These are phyloP conservation scores for Colletotrichum euphorbiae DNA, from an alignment of 2,329 filamentous ascomycete species.

Conservation along the genomic window DNA sequence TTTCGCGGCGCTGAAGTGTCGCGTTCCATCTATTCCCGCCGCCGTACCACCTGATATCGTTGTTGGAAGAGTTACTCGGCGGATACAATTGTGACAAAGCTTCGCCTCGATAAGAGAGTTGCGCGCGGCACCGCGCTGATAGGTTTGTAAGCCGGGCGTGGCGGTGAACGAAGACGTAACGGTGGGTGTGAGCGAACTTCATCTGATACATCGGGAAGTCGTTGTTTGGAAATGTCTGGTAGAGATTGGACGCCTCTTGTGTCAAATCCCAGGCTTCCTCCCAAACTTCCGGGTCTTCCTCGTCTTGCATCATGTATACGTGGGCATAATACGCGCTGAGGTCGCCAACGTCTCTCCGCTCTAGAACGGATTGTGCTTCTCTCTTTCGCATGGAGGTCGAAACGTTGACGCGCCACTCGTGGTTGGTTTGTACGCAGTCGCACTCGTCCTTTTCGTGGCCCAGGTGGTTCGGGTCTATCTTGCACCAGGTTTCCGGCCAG, in stretches of 20 bases:
- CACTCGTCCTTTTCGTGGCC: neutral
- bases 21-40: slow-evolving; percentile 1
- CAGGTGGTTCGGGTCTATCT: neutral
- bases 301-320: neutral
- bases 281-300: neutral
- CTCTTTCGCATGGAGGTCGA: slow-evolving; percentile 27
- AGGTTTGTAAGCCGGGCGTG: neutral
- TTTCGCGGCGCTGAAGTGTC: slow-evolving; percentile 1
- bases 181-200: slow-evolving; percentile 8
- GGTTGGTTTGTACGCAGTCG: slow-evolving; percentile 10
- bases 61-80: neutral
- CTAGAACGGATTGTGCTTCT: slow-evolving; percentile 16
- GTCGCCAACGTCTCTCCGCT: neutral
- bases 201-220: slow-evolving; percentile 21
- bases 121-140: neutral
- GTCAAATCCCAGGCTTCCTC: neutral
- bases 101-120: neutral
- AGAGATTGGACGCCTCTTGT: neutral
- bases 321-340: neutral
- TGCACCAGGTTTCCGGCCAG: slow-evolving; percentile 36
- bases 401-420: slow-evolving; percentile 32
- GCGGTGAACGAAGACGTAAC: neutral
- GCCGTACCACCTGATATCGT: neutral
- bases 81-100: slow-evolving; percentile 6
- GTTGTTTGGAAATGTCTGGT: neutral